phyloP scores from a whole-genome alignment of 768 basidiomycete species.

The Tylopilus sp. region DNA sequence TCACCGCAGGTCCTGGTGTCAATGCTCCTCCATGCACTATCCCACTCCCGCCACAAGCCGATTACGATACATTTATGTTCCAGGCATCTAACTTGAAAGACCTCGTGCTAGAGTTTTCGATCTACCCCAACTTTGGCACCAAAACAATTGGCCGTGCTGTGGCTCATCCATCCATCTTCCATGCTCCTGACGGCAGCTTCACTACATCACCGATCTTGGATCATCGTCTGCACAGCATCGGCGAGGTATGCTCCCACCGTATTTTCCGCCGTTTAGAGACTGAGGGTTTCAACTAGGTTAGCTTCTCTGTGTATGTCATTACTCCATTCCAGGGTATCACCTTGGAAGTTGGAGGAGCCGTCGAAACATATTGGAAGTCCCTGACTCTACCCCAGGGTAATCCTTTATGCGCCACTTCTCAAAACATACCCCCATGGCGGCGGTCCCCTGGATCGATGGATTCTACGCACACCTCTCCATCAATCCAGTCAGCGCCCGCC shows the following conservation, averaged over 20 bases:
- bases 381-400: conserved; percentile 30
- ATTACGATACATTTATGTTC: conserved; percentile 75
- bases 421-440: conserved; percentile 35
- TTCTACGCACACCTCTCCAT: conserved; percentile 71
- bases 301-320: conserved; percentile 84
- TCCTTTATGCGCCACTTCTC: conserved; percentile 31
- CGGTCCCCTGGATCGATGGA: conserved; percentile 36
- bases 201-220: conserved; percentile 82
- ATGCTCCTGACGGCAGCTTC: conserved; percentile 49
- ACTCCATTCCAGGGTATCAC: conserved; percentile 90
- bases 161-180: conserved; percentile 73
- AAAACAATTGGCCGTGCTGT: conserved; percentile 94
- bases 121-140: conserved; percentile 97
- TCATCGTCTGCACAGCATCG: conserved; percentile 88
- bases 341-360: conserved; percentile 88
- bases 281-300: conserved; percentile 50
- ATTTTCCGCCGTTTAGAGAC: not conserved
- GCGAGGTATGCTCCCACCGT: conserved; percentile 58
- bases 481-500: conserved; percentile 49
- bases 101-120: conserved; percentile 84
- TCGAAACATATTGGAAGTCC: conserved; percentile 99
- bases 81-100: conserved; percentile 73
- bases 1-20: conserved; percentile 83
- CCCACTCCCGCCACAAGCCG: conserved; percentile 75
- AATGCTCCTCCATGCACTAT: conserved; percentile 89